Conservation (phyloP, 495 filamentous ascomycete genomes). For the Aspergillus conjunctus region DNA sequence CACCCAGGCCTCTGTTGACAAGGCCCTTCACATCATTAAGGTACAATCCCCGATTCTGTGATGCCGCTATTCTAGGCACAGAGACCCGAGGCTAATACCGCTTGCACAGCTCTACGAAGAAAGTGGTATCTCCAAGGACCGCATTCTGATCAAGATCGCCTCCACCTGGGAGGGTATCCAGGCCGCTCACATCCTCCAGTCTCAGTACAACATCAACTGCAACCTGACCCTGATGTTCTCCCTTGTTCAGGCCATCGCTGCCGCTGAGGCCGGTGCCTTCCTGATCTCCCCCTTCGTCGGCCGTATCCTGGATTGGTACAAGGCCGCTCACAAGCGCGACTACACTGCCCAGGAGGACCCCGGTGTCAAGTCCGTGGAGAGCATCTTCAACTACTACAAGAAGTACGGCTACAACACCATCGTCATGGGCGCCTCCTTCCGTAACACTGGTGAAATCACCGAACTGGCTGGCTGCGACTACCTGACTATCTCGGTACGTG, state of each 20-base stretch:
- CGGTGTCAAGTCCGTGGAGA: conserved; percentile 92
- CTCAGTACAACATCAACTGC: conserved; percentile 90
- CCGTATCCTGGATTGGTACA: conserved; percentile 99
- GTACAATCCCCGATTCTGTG: conserved; percentile 43
- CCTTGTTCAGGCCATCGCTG: conserved; percentile 89
- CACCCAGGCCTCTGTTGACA: conserved; percentile 86
- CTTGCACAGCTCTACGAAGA: conserved; percentile 80
- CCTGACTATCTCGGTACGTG: conserved; percentile 89
- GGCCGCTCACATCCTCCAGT: conserved; percentile 92
- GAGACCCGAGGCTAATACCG: conserved; percentile 20
- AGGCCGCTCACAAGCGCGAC: conserved; percentile 91
- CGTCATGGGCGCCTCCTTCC: conserved; percentile 99
- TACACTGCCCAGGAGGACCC: conserved; percentile 89
- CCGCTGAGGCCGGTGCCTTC: conserved; percentile 94
- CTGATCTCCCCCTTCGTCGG: conserved; percentile 99
- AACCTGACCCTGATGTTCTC: conserved; percentile 99
- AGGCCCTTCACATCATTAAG: conserved; percentile 96
- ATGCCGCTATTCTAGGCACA: background rate
- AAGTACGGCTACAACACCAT: conserved; percentile 98
- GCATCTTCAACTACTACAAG: conserved; percentile 99
- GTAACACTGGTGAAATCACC: conserved; percentile 92
- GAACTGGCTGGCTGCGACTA: conserved; percentile 99
- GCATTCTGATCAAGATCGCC: conserved; percentile 67
- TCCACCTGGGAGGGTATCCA: conserved; percentile 91
- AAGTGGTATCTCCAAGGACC: conserved; percentile 87